Evolutionary conservation across 129 eudicot genomes (phyloP).

Genomic region (Flaveria trinervia): DNA sequence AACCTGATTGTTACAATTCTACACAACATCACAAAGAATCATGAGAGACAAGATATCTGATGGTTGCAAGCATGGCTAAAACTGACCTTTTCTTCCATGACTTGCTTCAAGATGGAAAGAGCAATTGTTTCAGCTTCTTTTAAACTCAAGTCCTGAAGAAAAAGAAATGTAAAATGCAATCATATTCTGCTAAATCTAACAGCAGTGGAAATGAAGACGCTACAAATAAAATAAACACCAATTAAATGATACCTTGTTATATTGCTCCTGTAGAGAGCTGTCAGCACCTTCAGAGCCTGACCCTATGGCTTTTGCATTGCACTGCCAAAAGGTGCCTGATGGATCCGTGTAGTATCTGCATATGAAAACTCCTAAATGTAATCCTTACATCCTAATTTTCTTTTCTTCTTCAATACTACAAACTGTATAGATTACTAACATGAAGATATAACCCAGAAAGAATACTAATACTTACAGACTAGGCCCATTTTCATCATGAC

Average conservation of each 20-base stretch:
- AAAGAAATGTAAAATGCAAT: constrained; percentile 2
- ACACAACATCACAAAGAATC: constrained; percentile 33
- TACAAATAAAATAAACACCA: constrained; percentile 1
- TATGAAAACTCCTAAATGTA: constrained; percentile 7
- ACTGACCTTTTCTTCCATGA: constrained; percentile 97
- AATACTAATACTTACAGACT: constrained; percentile 68
- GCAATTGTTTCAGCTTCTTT: constrained; percentile 97
- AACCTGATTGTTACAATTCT: not conserved
- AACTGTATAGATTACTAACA: constrained; percentile 15
- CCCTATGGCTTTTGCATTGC: constrained; percentile 97
- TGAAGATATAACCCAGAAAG: constrained; percentile 1
- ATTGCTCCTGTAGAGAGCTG: constrained; percentile 99
- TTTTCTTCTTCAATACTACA: not conserved
- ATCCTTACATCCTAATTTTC: constrained; percentile 2
- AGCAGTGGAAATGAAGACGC: not conserved
- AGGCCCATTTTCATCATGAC: constrained; percentile 99
- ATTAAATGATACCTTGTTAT: constrained; percentile 58
- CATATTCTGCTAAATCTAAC: constrained; percentile 20
- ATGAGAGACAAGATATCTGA: not conserved
- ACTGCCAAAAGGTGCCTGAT: constrained; percentile 99
- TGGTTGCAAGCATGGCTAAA: not conserved
- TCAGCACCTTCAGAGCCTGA: constrained; percentile 99
- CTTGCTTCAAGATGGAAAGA: constrained; percentile 96
- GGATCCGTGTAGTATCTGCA: constrained; percentile 98
- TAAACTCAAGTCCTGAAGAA: constrained; percentile 71